Conservation (phyloP, 1,284 basidiomycete species). For the Irpex lacteus region DNA sequence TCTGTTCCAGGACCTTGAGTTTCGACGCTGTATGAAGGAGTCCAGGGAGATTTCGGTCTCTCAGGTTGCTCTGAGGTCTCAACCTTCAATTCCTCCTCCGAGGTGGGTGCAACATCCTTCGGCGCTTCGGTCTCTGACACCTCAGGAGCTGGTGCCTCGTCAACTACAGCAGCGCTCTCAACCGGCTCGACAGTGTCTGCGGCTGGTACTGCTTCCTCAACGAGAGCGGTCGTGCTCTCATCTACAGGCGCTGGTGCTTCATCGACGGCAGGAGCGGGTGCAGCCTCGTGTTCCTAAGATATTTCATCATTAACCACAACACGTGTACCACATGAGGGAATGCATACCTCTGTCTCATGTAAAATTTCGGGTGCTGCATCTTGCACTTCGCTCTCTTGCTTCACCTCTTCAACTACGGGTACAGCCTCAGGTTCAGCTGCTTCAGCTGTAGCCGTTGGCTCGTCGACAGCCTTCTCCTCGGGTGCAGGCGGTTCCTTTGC, state of each 20-base stretch:
- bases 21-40: constrained; percentile 40
- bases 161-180: neutral
- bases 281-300: neutral
- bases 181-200: neutral
- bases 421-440: neutral
- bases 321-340: constrained; percentile 4
- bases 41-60: constrained; percentile 40
- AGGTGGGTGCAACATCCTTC: neutral
- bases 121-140: neutral
- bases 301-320: neutral
- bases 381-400: neutral
- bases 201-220: too few species aligned
- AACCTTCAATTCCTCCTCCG: neutral
- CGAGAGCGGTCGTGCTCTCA: too few species aligned
- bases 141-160: too few species aligned
- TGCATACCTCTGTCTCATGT: neutral
- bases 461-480: neutral
- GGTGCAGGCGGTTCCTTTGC: neutral
- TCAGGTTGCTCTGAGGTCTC: constrained; percentile 15
- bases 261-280: neutral
- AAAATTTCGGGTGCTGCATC: neutral
- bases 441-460: neutral
- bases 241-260: neutral
- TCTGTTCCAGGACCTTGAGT: constrained; percentile 31
- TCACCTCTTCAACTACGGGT: neutral